Conservation (phyloP, 805 yeast species). For the Spathaspora hagerdaliae region DNA sequence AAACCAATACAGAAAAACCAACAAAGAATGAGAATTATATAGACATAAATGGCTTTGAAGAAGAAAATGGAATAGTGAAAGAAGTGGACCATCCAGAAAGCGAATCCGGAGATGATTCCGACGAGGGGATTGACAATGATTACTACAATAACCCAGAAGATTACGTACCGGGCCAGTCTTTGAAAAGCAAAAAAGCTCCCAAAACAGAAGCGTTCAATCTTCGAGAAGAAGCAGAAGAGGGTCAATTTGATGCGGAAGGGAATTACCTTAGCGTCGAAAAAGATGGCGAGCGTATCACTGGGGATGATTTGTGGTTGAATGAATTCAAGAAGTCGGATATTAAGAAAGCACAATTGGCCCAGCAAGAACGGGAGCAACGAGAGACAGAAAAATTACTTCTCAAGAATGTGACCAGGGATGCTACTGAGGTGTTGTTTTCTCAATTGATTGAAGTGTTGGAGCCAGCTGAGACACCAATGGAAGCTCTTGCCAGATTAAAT, state of each 20-base stretch:
- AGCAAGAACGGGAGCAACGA: conserved; percentile 34
- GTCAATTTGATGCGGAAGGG: conserved; percentile 58
- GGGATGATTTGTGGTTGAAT: conserved; percentile 18
- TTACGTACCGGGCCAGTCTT: conserved; percentile 4
- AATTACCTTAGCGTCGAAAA: conserved; percentile 45
- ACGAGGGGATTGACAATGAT: conserved; percentile 12
- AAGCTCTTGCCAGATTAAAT: conserved; percentile 45
- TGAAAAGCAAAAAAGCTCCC: conserved; percentile 22
- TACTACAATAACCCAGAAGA: conserved; percentile 29
- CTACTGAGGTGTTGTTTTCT: conserved; percentile 13
- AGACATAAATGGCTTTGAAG: conserved; percentile 10
- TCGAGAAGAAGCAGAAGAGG: conserved; percentile 53
- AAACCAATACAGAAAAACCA: conserved; percentile 4
- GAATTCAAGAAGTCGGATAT: conserved; percentile 15
- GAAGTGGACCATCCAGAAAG: conserved; percentile 18
- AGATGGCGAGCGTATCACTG: conserved; percentile 19
- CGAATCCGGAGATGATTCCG: conserved; percentile 6
- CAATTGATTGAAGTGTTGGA: conserved; percentile 42
- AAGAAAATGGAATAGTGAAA: conserved; percentile 19
- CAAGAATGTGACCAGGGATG: conserved; percentile 10
- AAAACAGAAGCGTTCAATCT: conserved; percentile 63
- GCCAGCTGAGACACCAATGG: conserved; percentile 59
- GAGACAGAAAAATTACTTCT: conserved; percentile 8
- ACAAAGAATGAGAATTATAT: not conserved
- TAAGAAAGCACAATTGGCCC: conserved; percentile 39